Base-by-base conservation (phyloP, 345 rosid genomes). In the Tarenaya hassleriana region DNA sequence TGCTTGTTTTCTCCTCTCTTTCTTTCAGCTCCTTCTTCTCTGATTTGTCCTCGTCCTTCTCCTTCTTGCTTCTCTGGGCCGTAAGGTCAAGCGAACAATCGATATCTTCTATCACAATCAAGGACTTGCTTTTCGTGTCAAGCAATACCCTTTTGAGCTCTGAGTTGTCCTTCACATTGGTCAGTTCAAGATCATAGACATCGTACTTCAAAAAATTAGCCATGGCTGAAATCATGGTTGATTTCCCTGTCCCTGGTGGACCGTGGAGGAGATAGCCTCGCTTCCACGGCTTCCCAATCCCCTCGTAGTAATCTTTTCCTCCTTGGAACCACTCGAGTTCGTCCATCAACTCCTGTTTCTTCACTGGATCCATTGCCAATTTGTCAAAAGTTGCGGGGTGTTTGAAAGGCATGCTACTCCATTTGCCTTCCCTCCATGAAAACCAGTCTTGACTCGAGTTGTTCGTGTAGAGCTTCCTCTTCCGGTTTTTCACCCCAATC, bases 241-340 rank as follows among this genome's bases (percentile, higher is more conserved):
- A 86, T 39, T 86, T 83, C 1, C 92, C 95, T 0, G 95, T 80
- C 7, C 88, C 84, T 0, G 92, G 77, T 13, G 86, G 88, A 8
- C 88, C 95, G 45, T 70, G 73, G 20, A 86, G 71, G 13, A 86
- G 74, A 69, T 86, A 86, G 8, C 88, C 83, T 3, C 95, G 58
- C 60, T 86, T 86, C 95, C 95, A 86, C 7, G 77, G 76, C 55
- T 80, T 80, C 5, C 83, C 88, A 5, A 80, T 61, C 60, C 62
- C 71, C 4, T 69, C 70, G 41, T 80, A 86, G 50, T 77, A 81
- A 46, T 77, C 82, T 65, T 81, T 75, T 17, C 74, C 64, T 32
- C 70, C 33, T 24, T 64, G 70, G 63, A 83, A 86, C 18, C 64
- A 69, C 8, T 34, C 50, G 1, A 86, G 73, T 60, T 83, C 91